Evolutionary conservation across 179 eudicot species (phyloP).

Genomic region (Vitellaria paradoxa): DNA sequence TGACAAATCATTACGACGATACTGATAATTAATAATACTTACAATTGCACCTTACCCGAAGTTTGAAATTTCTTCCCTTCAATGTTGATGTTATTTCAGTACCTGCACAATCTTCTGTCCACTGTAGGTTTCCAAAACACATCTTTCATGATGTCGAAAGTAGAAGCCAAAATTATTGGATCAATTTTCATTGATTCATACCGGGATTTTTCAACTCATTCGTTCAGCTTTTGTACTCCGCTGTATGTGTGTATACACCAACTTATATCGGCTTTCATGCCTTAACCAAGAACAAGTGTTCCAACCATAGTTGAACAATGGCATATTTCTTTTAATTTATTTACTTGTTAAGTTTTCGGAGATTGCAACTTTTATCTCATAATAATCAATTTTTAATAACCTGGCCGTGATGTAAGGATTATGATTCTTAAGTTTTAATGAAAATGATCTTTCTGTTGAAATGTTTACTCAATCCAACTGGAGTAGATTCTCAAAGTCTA

Average conservation of each 20-base stretch:
- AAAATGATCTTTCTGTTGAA: neutral
- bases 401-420: neutral
- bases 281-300: neutral
- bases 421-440: neutral
- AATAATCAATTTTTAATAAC: too few species aligned
- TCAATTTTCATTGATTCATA: neutral
- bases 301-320: slow-evolving; percentile 9
- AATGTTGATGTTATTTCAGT: neutral
- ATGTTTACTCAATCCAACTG: neutral
- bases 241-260: neutral
- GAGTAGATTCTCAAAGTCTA: neutral
- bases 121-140: neutral
- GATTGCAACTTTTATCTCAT: neutral
- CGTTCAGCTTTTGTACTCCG: neutral
- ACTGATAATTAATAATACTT: neutral
- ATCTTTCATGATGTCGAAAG: neutral
- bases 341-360: neutral
- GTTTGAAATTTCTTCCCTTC: neutral
- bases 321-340: neutral
- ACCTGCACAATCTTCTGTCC: neutral
- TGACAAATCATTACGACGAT: neutral
- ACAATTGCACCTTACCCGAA: neutral
- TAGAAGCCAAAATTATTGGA: neutral
- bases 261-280: neutral
- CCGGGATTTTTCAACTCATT: neutral